Base-by-base conservation (phyloP, 345 rosid species). In the Dipteronia sinensis region DNA sequence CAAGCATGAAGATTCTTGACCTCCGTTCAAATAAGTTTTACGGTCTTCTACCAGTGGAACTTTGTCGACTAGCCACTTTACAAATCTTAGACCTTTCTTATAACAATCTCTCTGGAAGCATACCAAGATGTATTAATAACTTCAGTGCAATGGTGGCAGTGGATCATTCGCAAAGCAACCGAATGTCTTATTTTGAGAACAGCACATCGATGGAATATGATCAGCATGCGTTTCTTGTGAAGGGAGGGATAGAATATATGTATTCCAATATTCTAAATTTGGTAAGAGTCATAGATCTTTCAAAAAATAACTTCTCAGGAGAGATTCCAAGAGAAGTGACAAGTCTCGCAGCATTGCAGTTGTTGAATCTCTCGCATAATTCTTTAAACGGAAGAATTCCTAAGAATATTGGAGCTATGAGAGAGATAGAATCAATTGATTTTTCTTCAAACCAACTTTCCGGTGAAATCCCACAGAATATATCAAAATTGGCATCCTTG, bases 361-460 rank as follows among this genome's bases (percentile, higher is more conserved):
- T 65, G 0, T 31, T 81, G 27, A 85, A 85, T 55, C 53, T 82
- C 61, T 85, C 80, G 0, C 70, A 22, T 15, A 85, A 85, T 44
- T 3, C 2, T 0, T 55, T 78, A 3, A 40, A 11, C 0, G 75
- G 86, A 40, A 76, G 10, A 16, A 83, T n/a, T n/a, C n/a, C n/a
- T n/a, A n/a, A n/a, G n/a, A 49, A 53, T 0, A 78, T 78, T 1
- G 84, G 84, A 20, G 64, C 4, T 22, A 80, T 85, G 85, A 1
- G 19, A 20, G 16, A 31, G 7, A 2, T 85, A 7, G 74, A 80
- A 29, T 66, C 76, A 1, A 20, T 72, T 0, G 87, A 85, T 51
- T 38, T 80, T 0, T 80, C 82, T 3, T 9, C 1, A n/a, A 81
- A 84, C 46, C 81, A 74, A 7, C 78, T 81, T 10, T 13, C 5